Conservation (phyloP, 2,329 filamentous ascomycete species). For the Botrytis galanthina region DNA sequence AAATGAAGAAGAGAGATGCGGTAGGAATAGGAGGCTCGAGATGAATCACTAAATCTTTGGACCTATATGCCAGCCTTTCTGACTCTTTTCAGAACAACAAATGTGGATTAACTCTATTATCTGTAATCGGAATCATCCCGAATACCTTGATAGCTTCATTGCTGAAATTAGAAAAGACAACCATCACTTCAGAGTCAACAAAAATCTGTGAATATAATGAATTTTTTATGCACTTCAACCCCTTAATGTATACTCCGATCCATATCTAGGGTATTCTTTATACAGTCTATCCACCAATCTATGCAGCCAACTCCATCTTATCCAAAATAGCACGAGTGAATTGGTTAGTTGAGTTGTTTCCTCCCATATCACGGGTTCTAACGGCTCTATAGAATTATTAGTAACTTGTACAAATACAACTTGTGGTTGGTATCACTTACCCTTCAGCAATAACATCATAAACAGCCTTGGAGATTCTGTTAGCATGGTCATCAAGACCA, state of each 20-base stretch:
- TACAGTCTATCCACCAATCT: conserved; percentile 32
- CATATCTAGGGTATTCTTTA: conserved; percentile 27
- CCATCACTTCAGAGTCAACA: background rate
- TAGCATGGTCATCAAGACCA: conserved; percentile 95
- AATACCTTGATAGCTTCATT: background rate
- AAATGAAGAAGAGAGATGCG: background rate
- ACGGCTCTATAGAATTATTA: conserved; percentile 59
- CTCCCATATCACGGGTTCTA: conserved; percentile 95
- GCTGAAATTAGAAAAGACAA: background rate
- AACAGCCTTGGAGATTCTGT: conserved; percentile 89
- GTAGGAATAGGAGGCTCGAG: background rate
- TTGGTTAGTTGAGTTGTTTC: conserved; percentile 82
- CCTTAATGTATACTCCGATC: conserved; percentile 33
- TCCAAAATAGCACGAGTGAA: conserved; percentile 93
- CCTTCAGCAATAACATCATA: conserved; percentile 81
- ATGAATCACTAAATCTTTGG: background rate
- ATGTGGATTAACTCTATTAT: too few species aligned
- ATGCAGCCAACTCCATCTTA: conserved; percentile 73
- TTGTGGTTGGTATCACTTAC: conserved; percentile 52
- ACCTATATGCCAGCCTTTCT: background rate
- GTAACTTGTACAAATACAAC: conserved; percentile 16
- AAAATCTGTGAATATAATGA: conserved; percentile 14
- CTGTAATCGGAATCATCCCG: background rate
- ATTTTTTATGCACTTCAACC: conserved; percentile 30
- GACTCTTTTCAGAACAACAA: background rate